Evolutionary conservation across 2,329 filamentous ascomycete genomes (phyloP), one percentile per base, ranked within the genome.

Genomic region (Penicillium sp.): DNA sequence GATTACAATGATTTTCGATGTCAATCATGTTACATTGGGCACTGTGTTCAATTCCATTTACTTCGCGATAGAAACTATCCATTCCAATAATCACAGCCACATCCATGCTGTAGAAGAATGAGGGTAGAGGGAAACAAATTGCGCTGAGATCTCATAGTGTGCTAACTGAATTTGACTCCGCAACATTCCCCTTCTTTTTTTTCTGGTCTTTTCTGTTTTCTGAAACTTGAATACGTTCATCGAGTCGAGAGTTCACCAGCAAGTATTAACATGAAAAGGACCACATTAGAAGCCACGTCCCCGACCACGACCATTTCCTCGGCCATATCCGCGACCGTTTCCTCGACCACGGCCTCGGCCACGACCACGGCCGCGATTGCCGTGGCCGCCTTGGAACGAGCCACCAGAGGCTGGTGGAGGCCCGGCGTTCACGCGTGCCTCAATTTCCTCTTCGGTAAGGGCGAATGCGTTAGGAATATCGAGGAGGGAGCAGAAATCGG

Each of bases 381-480:
- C 51, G 48, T 65, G 48, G 11, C 29, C 29, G 11, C 29, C 29
- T 8, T 32, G 29, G 29, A 5, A 32, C 29, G 29, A 32, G 46
- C 54, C 45, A 18, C 51, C 45, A 39, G 13, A 57, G 40, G 12
- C 45, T 2, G 73, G 71, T 18, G 76, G 70, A 9, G 85, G 84
- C 0, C 83, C 85, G 24, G 66, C 72, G n/a, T 64, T 70, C 65
- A 77, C 79, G 49, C 85, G 76, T 50, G 75, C 73, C 11, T 72
- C 70, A 43, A 83, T 78, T 65, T 95, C 87, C 59, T 89, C 83
- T 2, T 85, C 79, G n/a, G 73, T 82, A 2, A 85, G 80, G 58
- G 86, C 77, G 74, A 84, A 95, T 8, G 83, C 76, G 65, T 97
- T 95, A 5, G 80, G 72, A 32, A 98, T 83, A 7, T 79, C 83